Evolutionary conservation across 768 basidiomycete species (phyloP).

Genomic region (Amanita exitialis): DNA sequence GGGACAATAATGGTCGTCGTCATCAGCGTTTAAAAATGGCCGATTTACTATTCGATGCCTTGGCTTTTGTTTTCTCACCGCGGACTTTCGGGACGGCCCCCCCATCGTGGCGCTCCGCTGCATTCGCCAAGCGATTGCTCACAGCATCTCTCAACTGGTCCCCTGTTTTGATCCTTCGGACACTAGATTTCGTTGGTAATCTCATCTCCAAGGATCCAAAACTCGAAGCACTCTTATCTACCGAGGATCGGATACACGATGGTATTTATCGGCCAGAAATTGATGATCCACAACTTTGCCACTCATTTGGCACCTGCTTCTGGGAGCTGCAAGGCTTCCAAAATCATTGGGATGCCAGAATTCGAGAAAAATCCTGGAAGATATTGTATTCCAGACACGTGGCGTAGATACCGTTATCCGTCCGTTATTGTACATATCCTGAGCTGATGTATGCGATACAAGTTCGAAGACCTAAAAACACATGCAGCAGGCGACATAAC

Average conservation of each 20-base stretch:
- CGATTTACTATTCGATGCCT: constrained; percentile 80
- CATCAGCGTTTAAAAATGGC: constrained; percentile 25
- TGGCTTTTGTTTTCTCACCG: constrained; percentile 75
- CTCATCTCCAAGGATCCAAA: constrained; percentile 71
- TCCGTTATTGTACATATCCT: constrained; percentile 1
- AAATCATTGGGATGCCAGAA: constrained; percentile 55
- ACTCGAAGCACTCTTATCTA: constrained; percentile 76
- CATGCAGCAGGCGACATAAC: neutral
- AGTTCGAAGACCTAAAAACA: constrained; percentile 3
- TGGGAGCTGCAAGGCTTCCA: constrained; percentile 72
- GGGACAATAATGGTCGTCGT: constrained; percentile 1
- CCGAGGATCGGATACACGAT: constrained; percentile 77
- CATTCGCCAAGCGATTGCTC: constrained; percentile 90
- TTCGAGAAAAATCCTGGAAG: constrained; percentile 56
- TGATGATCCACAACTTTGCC: constrained; percentile 80
- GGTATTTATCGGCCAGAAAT: constrained; percentile 81
- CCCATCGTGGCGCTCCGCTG: constrained; percentile 72
- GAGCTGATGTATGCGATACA: neutral
- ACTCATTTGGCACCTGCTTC: constrained; percentile 76
- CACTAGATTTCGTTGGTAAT: constrained; percentile 62
- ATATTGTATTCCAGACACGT: constrained; percentile 37
- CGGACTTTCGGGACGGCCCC: constrained; percentile 42
- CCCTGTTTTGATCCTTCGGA: constrained; percentile 47
- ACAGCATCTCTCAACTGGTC: constrained; percentile 78
- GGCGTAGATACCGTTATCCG: constrained; percentile 15